phyloP scores from a whole-genome alignment of 1,284 basidiomycete genomes.

The Ustilago tritici region DNA sequence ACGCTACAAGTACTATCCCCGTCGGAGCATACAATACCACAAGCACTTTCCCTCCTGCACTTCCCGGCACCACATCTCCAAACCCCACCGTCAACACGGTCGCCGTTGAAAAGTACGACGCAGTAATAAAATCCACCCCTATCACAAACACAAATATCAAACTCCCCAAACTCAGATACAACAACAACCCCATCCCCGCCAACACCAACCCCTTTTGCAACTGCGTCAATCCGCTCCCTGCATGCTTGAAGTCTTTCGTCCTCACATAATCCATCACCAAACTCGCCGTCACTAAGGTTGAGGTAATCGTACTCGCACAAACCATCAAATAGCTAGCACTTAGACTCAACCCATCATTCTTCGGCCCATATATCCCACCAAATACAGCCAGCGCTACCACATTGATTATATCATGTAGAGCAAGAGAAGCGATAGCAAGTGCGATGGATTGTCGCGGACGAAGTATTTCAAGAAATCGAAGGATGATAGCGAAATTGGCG shows the following conservation, averaged over 20 bases:
- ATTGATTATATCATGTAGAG: constrained; percentile 77
- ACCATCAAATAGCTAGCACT: constrained; percentile 80
- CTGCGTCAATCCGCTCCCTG: constrained; percentile 79
- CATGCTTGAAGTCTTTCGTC: constrained; percentile 77
- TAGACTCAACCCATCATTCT: constrained; percentile 74
- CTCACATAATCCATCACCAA: constrained; percentile 75
- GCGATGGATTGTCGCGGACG: constrained; percentile 74
- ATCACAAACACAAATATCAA: constrained; percentile 55
- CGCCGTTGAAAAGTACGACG: constrained; percentile 76
- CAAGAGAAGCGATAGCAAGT: constrained; percentile 76
- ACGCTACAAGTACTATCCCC: constrained; percentile 71
- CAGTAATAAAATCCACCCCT: constrained; percentile 72
- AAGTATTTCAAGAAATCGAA: constrained; percentile 76
- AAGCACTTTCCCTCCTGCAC: constrained; percentile 72
- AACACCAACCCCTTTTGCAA: constrained; percentile 83
- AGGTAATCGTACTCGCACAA: constrained; percentile 79
- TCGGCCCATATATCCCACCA: constrained; percentile 75
- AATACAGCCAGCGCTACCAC: constrained; percentile 77
- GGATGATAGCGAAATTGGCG: constrained; percentile 79
- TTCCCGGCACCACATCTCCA: constrained; percentile 79
- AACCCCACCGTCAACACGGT: constrained; percentile 79
- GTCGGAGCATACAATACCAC: constrained; percentile 61
- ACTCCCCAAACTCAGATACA: constrained; percentile 76
- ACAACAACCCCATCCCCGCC: constrained; percentile 74
- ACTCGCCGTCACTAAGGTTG: constrained; percentile 78